phyloP scores from a whole-genome alignment of 768 basidiomycete genomes.

The Amanita brunnescens region DNA sequence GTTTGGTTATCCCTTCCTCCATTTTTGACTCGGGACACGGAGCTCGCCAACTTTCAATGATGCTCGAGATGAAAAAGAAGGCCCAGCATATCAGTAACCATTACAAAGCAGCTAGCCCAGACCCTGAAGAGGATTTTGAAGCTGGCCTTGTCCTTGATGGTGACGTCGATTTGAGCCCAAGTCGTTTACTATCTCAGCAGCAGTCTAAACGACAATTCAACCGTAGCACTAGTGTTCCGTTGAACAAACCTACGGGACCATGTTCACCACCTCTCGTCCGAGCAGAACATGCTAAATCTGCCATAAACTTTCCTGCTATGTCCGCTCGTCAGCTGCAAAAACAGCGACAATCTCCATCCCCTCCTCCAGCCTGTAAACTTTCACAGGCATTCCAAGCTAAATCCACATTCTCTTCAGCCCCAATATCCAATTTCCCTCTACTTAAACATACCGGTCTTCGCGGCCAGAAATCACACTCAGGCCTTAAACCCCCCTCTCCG shows the following conservation, averaged over 20 bases:
- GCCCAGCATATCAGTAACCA: constrained; percentile 31
- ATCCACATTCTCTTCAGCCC: constrained; percentile 36
- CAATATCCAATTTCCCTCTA: constrained; percentile 45
- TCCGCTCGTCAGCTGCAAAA: constrained; percentile 62
- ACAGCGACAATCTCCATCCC: constrained; percentile 61
- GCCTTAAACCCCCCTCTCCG: constrained; percentile 68
- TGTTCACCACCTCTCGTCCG: constrained; percentile 60
- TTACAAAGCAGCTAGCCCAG: constrained; percentile 44
- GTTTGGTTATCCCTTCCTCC: constrained; percentile 66
- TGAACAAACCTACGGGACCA: constrained; percentile 37
- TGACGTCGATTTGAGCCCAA: constrained; percentile 75
- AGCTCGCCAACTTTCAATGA: constrained; percentile 38
- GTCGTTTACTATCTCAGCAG: constrained; percentile 48
- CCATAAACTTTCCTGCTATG: constrained; percentile 58
- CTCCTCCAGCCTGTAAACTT: constrained; percentile 51
- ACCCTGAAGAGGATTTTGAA: constrained; percentile 83
- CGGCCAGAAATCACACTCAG: constrained; percentile 78
- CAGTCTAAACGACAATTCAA: constrained; percentile 34
- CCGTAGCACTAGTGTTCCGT: constrained; percentile 55
- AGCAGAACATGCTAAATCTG: constrained; percentile 64
- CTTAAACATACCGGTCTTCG: constrained; percentile 70
- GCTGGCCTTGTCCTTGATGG: constrained; percentile 77
- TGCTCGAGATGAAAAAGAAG: constrained; percentile 47
- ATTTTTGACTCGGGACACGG: constrained; percentile 69
- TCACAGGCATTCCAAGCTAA: constrained; percentile 56